Base-by-base conservation (phyloP, 768 basidiomycete species). In the Lentinus tigrinus region DNA sequence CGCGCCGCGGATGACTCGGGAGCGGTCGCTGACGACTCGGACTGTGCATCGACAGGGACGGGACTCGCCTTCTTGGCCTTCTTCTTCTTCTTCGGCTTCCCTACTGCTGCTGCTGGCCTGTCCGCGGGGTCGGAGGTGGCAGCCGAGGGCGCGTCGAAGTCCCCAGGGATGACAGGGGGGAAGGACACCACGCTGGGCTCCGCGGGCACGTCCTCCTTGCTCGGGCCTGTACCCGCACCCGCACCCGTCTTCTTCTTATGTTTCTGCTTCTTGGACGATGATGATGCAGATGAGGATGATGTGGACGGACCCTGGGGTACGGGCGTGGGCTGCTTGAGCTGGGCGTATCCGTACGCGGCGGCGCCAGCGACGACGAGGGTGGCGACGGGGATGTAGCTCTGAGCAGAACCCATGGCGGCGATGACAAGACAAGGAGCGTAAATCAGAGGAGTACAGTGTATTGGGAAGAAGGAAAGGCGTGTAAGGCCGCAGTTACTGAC, bases 11-110 rank as follows among this genome's bases (percentile, higher is more conserved):
- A 46, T 14, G 70, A 66, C 54, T 68, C 71, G 7, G 67, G 69
- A 24, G 70, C 60, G 46, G 69, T 63, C 23, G 69, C 66, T 8
- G 69, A 70, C 27, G 69, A 65, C 39, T 68, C 70, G 36, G 69
- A 69, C 54, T 64, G 61, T 21, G 58, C 61, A 56, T 67, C 67
- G 26, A 50, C 60, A 48, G 63, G 61, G 16, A 50, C 54, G 2
- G 60, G 27, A 16, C 59, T 54, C 2, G 63, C 64, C 63, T 65
- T 70, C 60, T 69, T 70, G 34, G 40, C 56, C 63, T 67, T 69
- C 72, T 78, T 81, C 62, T 72, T 75, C 70, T 79, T 81, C 70
- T 77, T 78, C 72, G 78, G 78, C 69, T 76, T 77, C 23, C 16
- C 39, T 23, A 67, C 52, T 63, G 68, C 52, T 63, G 74, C 74